These are phyloP conservation scores for Amanita muscaria DNA, from an alignment of 768 basidiomycete species.

Conservation along the genomic window DNA sequence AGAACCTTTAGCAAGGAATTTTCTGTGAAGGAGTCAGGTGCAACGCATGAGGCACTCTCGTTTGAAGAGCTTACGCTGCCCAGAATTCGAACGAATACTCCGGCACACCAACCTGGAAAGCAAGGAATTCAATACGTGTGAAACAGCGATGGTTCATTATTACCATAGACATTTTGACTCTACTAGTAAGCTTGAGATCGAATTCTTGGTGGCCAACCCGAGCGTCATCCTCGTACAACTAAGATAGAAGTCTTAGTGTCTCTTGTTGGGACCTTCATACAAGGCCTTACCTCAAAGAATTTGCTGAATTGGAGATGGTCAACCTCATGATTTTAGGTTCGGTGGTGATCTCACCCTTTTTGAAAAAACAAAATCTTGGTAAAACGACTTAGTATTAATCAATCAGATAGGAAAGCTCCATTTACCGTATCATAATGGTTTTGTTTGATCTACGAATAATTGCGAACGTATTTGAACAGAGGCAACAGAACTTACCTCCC, in stretches of 20 bases:
- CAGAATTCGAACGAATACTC: conserved; percentile 90
- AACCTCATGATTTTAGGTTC: no score
- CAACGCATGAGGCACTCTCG: no score
- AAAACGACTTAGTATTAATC: conserved; percentile 11
- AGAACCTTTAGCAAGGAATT: conserved; percentile 73
- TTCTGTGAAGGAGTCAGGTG: no score
- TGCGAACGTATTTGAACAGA: no score
- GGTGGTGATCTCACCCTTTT: conserved; percentile 82
- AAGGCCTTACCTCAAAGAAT: conserved; percentile 56
- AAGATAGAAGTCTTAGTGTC: conserved; percentile 4
- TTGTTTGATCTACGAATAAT: conserved; percentile 71
- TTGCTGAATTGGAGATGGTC: no score
- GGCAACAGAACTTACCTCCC: conserved; percentile 68
- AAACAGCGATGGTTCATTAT: background rate
- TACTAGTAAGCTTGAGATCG: conserved; percentile 82
- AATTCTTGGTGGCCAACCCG: conserved; percentile 89
- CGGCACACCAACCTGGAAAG: conserved; percentile 79
- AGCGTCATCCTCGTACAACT: conserved; percentile 96
- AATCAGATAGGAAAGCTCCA: conserved; percentile 3
- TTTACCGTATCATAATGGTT: conserved; percentile 89
- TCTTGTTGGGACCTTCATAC: background rate
- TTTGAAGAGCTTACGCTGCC: conserved; percentile 59
- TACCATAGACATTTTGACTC: conserved; percentile 99
- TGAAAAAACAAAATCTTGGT: conserved; percentile 87
- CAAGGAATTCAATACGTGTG: background rate